Percentiles rank a stretch among this genome's conserved stretches.
Conservation (phyloP, 805 yeast genomes). For the Candida khao-thaluensis region DNA sequence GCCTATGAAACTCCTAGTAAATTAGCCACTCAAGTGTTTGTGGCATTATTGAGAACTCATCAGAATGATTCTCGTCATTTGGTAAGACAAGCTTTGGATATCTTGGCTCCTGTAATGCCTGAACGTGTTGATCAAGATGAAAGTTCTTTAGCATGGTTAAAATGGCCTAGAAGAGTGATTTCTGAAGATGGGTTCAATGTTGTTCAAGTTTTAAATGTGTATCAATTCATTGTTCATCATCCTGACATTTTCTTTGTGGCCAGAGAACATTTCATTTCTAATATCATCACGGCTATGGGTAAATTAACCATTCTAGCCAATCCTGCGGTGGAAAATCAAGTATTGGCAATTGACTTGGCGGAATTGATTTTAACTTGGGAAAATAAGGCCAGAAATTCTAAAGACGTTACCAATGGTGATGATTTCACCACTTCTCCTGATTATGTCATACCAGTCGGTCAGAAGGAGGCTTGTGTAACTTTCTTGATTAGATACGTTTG, state of each 20-base stretch:
- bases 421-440: slow-evolving; percentile 49
- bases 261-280: slow-evolving; percentile 85
- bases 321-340: slow-evolving; percentile 77
- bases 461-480: slow-evolving; percentile 86
- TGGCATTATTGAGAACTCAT: slow-evolving; percentile 80
- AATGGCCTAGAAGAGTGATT: slow-evolving; percentile 90
- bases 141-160: slow-evolving; percentile 71
- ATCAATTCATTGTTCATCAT: slow-evolving; percentile 84
- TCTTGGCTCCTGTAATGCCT: slow-evolving; percentile 84
- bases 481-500: slow-evolving; percentile 86
- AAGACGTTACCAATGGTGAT: slow-evolving; percentile 11
- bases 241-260: slow-evolving; percentile 81
- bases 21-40: slow-evolving; percentile 88
- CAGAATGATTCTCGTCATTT: slow-evolving; percentile 80
- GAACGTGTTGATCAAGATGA: slow-evolving; percentile 57
- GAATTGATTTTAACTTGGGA: slow-evolving; percentile 89
- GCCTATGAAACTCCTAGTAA: slow-evolving; percentile 87
- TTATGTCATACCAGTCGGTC: slow-evolving; percentile 68
- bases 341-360: slow-evolving; percentile 84
- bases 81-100: slow-evolving; percentile 83
- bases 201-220: slow-evolving; percentile 80
- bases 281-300: slow-evolving; percentile 89
- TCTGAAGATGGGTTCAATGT: slow-evolving; percentile 89
- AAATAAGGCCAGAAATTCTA: slow-evolving; percentile 37
- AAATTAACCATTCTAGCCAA: slow-evolving; percentile 77